Conservation (phyloP, 257 asterid species). For the Nicotiana otophora region DNA sequence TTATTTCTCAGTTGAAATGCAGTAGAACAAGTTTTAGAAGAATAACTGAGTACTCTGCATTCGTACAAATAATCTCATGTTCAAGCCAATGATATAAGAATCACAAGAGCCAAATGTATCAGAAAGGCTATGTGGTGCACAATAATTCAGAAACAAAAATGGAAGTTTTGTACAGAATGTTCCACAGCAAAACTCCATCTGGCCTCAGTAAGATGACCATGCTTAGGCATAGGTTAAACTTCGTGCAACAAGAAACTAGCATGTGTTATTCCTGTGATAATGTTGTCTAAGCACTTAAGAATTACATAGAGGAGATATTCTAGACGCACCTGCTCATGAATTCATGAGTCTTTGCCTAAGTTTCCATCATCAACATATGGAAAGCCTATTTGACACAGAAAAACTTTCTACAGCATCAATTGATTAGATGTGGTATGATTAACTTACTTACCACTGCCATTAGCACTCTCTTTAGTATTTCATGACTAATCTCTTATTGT, state of each 20-base stretch:
- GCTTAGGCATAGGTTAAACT: not conserved
- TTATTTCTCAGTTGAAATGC: not conserved
- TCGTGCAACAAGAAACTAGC: not conserved
- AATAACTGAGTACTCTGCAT: not conserved
- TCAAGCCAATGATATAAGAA: not conserved
- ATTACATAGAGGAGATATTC: not conserved
- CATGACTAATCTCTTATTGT: not conserved
- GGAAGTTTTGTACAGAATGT: not conserved
- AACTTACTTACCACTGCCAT: not conserved
- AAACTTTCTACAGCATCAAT: not conserved
- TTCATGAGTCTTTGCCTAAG: not conserved
- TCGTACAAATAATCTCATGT: not conserved
- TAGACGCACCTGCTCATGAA: not conserved
- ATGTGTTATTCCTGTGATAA: not conserved
- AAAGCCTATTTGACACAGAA: not conserved
- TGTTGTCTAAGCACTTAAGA: not conserved
- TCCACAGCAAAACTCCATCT: not conserved
- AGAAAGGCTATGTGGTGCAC: not conserved
- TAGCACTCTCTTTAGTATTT: not conserved
- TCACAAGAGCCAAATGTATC: slow-evolving; percentile 1
- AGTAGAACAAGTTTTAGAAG: not conserved
- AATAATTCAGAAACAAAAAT: not conserved
- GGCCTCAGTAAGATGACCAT: not conserved
- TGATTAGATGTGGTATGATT: not conserved
- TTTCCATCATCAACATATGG: not conserved